Conservation (phyloP, 768 basidiomycete genomes). For the Trametes maxima region DNA sequence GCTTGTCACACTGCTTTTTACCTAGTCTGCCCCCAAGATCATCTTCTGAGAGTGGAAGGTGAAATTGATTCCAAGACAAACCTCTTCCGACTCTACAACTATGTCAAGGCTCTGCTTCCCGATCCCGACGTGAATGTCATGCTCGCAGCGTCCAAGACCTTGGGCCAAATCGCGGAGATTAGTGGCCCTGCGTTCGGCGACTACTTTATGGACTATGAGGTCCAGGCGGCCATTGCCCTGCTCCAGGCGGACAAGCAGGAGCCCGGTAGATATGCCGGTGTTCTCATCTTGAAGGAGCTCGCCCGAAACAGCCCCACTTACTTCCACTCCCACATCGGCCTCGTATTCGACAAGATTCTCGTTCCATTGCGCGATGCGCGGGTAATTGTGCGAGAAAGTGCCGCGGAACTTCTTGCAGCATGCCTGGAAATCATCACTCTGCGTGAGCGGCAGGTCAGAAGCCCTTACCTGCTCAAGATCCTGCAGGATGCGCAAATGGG, state of each 20-base stretch:
- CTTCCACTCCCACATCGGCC: slow-evolving; percentile 84
- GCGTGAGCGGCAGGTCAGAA: slow-evolving; percentile 68
- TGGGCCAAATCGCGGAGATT: slow-evolving; percentile 83
- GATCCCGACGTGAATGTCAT: slow-evolving; percentile 92
- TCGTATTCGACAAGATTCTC: slow-evolving; percentile 92
- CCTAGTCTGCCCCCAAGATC: slow-evolving; percentile 46
- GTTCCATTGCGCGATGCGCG: slow-evolving; percentile 87
- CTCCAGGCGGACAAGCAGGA: slow-evolving; percentile 78
- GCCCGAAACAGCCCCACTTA: slow-evolving; percentile 86
- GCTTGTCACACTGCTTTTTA: neutral
- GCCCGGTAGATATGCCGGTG: slow-evolving; percentile 87
- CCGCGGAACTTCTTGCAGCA: slow-evolving; percentile 90
- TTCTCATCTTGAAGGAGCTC: slow-evolving; percentile 91
- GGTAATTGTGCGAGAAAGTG: slow-evolving; percentile 89
- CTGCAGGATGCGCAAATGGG: slow-evolving; percentile 86
- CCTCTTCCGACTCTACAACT: slow-evolving; percentile 87
- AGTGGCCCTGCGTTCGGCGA: slow-evolving; percentile 86
- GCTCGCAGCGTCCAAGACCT: slow-evolving; percentile 90
- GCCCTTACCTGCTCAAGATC: slow-evolving; percentile 75
- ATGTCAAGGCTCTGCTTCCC: slow-evolving; percentile 90
- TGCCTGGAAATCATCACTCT: slow-evolving; percentile 86
- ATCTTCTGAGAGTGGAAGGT: slow-evolving; percentile 79
- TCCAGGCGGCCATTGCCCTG: slow-evolving; percentile 79
- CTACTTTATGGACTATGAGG: slow-evolving; percentile 87
- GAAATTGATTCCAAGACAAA: slow-evolving; percentile 79